A percentile compares a stretch with the other conserved stretches of the same genome.
Conservation (phyloP, 1,284 basidiomycete genomes). For the Ganoderma lingzhi region DNA sequence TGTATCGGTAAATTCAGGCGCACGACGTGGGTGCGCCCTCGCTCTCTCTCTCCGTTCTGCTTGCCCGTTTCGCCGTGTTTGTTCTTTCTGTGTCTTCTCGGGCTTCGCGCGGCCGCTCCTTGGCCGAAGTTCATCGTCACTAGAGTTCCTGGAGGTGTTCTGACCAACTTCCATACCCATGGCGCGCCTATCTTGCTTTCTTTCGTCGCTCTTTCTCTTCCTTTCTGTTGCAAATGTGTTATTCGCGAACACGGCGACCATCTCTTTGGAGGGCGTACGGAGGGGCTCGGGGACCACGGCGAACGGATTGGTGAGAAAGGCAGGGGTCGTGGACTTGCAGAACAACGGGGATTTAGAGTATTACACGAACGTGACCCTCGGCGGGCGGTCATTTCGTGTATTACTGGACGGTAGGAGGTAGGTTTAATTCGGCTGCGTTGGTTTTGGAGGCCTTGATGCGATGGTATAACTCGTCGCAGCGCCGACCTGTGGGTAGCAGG, state of each 20-base stretch:
- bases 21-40: neutral
- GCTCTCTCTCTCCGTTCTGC: neutral
- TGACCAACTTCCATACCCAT: neutral
- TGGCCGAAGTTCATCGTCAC: neutral
- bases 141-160: constrained; percentile 3
- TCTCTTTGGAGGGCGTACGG: constrained; percentile 2
- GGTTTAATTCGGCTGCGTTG: neutral
- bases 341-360: constrained; percentile 59
- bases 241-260: neutral
- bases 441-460: neutral
- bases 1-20: neutral
- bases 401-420: constrained; percentile 77
- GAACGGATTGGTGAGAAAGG: constrained; percentile 20
- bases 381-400: constrained; percentile 53
- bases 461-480: constrained; percentile 36
- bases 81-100: neutral
- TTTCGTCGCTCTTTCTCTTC: neutral
- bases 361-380: constrained; percentile 58
- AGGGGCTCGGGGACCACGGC: neutral
- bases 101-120: neutral
- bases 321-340: constrained; percentile 39
- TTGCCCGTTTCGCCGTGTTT: neutral
- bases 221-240: neutral
- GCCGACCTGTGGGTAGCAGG: constrained; percentile 70
- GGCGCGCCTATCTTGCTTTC: neutral